These are phyloP conservation scores for Hypericum perforatum DNA, from an alignment of 345 rosid genomes.

Conservation along the genomic window DNA sequence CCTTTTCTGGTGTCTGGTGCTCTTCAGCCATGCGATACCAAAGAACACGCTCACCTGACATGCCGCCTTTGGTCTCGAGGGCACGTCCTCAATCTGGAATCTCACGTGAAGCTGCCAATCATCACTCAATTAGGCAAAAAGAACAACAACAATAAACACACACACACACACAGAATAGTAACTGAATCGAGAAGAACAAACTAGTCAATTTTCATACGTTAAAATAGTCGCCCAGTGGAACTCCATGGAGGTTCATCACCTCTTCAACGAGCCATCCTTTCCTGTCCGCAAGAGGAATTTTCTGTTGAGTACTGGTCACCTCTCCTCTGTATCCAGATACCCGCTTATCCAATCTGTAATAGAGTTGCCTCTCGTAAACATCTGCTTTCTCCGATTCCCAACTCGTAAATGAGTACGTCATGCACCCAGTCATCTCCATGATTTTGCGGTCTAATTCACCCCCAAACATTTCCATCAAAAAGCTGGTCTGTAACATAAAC, in stretches of 20 bases:
- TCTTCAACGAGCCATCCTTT: conserved; percentile 86
- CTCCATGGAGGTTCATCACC: conserved; percentile 86
- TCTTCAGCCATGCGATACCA: conserved; percentile 92
- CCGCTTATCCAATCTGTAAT: conserved; percentile 65
- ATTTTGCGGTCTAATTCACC: conserved; percentile 71
- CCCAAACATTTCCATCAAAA: conserved; percentile 68
- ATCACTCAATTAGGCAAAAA: not conserved
- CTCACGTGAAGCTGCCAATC: conserved; percentile 63
- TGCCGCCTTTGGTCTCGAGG: conserved; percentile 45
- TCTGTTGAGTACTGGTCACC: conserved; percentile 91
- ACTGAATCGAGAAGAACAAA: not conserved
- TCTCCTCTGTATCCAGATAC: conserved; percentile 84
- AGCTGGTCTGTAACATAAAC: conserved; percentile 37
- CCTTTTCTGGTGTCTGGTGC: conserved; percentile 69
- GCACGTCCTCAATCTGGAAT: conserved; percentile 66
- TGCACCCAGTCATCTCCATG: conserved; percentile 85
- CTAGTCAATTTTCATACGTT: conserved; percentile 34
- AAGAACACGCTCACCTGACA: conserved; percentile 48
- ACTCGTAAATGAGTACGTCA: conserved; percentile 67
- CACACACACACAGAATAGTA: not conserved
- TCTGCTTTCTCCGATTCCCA: conserved; percentile 89
- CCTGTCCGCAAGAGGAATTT: conserved; percentile 43
- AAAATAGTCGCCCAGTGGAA: conserved; percentile 85
- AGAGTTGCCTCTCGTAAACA: conserved; percentile 69
- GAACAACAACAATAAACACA: not conserved